Conservation (phyloP, 192 early-diverging fungal species). For the Gigaspora rosea region DNA sequence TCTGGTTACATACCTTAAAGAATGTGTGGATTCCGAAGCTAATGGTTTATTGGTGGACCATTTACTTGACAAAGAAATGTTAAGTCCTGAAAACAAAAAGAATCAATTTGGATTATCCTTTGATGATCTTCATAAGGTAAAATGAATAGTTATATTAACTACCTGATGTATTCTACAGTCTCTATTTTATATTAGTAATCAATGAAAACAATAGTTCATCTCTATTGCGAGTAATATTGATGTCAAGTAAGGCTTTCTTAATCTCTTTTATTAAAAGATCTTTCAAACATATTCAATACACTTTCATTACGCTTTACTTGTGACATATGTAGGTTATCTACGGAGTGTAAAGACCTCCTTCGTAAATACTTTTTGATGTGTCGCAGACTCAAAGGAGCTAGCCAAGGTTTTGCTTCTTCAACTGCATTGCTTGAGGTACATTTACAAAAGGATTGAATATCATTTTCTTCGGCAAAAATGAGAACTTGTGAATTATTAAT, state of each 20-base stretch:
- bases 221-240: too few species aligned
- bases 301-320: background rate
- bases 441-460: background rate
- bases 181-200: background rate
- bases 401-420: conserved; percentile 24
- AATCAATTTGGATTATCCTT: background rate
- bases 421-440: conserved; percentile 20
- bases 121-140: conserved; percentile 15
- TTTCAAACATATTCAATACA: background rate
- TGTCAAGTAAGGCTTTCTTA: background rate
- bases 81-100: background rate
- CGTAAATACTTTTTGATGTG: conserved; percentile 20
- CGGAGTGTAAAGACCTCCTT: conserved; percentile 22
- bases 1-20: conserved; percentile 7
- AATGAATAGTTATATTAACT: background rate
- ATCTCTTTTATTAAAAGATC: background rate
- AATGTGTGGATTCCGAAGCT: background rate
- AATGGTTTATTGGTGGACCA: background rate
- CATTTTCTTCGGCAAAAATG: background rate
- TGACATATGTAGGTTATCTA: conserved; percentile 15
- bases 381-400: conserved; percentile 26
- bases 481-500: background rate
- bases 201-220: too few species aligned
- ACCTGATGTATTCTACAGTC: background rate
- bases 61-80: conserved; percentile 2